These are phyloP conservation scores for Astraeus odoratus DNA, from an alignment of 768 basidiomycete genomes.

Conservation along the genomic window DNA sequence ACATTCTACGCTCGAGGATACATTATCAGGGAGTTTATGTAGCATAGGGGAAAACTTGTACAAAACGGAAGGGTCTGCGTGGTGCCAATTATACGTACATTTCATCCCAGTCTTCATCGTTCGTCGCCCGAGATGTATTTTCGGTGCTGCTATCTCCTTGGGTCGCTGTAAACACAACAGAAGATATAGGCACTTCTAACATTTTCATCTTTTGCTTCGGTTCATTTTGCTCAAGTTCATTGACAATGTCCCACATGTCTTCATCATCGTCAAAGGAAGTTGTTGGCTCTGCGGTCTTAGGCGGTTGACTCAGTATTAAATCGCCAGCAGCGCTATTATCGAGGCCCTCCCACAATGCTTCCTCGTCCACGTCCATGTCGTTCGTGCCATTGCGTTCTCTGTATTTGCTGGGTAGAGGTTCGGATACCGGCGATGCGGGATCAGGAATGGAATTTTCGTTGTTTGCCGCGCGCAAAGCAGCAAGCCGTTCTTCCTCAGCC, in stretches of 20 bases:
- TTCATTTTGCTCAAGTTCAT: slow-evolving; percentile 41
- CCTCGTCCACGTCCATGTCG: slow-evolving; percentile 31
- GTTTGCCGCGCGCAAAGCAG: slow-evolving; percentile 14
- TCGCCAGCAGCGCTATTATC: too few relatives aligned
- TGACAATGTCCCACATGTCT: slow-evolving; percentile 68
- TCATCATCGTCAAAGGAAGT: slow-evolving; percentile 39
- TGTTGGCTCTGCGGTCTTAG: slow-evolving; percentile 1
- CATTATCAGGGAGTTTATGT: not conserved
- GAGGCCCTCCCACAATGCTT: slow-evolving; percentile 30
- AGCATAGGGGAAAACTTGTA: not conserved
- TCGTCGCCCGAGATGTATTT: slow-evolving; percentile 20
- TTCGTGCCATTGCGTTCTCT: slow-evolving; percentile 5
- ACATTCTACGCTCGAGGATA: not conserved
- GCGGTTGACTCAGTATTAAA: slow-evolving; percentile 1
- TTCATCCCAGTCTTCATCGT: slow-evolving; percentile 56
- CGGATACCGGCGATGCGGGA: slow-evolving; percentile 3
- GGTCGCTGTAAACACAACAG: slow-evolving; percentile 12
- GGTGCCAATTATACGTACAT: slow-evolving; percentile 41
- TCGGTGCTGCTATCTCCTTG: slow-evolving; percentile 7
- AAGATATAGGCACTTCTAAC: slow-evolving; percentile 18
- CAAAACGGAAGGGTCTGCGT: not conserved
- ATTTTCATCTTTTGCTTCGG: slow-evolving; percentile 4
- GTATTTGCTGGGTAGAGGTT: slow-evolving; percentile 5
- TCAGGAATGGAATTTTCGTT: slow-evolving; percentile 1
- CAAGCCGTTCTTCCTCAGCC: slow-evolving; percentile 34